Percentiles rank a stretch among this genome's conserved stretches.
These are phyloP conservation scores for Lentinula aciculospora DNA, from an alignment of 768 basidiomycete genomes.

Conservation along the genomic window DNA sequence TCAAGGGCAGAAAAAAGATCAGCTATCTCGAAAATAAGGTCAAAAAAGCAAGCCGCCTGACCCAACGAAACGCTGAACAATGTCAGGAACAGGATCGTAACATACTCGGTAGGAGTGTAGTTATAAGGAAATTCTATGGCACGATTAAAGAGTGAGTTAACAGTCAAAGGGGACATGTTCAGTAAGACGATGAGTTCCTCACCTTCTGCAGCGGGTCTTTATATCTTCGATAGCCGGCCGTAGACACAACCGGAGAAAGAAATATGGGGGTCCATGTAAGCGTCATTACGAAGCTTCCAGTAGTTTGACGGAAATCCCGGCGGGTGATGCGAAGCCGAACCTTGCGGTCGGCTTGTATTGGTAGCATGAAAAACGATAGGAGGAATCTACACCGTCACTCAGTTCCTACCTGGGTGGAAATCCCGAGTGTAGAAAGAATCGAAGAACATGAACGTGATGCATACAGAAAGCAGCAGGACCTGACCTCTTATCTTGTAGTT, in stretches of 20 bases:
- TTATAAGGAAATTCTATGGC: slow-evolving; percentile 15
- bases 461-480: no score
- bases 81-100: slow-evolving; percentile 27
- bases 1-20: background rate
- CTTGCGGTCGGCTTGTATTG: no score
- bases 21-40: background rate
- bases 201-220: background rate
- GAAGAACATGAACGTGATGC: no score
- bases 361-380: no score
- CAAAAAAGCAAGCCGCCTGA: slow-evolving; percentile 14
- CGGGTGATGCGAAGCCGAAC: background rate
- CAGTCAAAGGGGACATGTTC: background rate
- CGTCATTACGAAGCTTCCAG: no score
- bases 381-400: no score
- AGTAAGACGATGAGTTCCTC: background rate
- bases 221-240: background rate
- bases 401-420: no score
- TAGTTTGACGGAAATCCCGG: background rate
- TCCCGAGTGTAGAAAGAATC: no score
- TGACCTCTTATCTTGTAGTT: no score
- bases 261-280: no score
- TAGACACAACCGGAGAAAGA: background rate
- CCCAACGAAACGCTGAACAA: slow-evolving; percentile 35
- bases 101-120: slow-evolving; percentile 30
- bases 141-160: background rate